Percentiles rank a stretch among this genome's conserved stretches.
Evolutionary conservation across 2,329 filamentous ascomycete species (phyloP).

Genomic region (Berkeleyomyces rouxiae): DNA sequence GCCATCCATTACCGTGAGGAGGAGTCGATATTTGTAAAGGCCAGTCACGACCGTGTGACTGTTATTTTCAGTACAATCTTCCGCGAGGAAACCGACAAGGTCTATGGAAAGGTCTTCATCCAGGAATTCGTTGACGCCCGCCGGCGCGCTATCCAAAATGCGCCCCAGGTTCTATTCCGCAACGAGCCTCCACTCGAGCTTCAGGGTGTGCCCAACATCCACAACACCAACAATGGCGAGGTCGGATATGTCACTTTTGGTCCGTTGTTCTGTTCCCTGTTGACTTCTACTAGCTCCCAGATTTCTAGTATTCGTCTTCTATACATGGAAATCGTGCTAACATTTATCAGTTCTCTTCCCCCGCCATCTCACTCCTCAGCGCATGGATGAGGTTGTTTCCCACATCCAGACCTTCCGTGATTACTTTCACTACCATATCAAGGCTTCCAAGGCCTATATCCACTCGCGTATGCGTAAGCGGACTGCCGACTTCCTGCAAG

Average conservation of each 20-base stretch:
- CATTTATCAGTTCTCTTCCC: constrained; percentile 65
- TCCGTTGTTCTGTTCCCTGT: constrained; percentile 26
- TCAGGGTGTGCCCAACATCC: constrained; percentile 70
- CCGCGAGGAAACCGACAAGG: constrained; percentile 89
- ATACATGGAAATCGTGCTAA: not conserved
- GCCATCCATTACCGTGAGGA: constrained; percentile 97
- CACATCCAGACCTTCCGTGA: constrained; percentile 99
- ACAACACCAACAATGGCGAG: constrained; percentile 59
- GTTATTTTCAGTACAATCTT: constrained; percentile 99
- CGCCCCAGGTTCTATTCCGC: constrained; percentile 89
- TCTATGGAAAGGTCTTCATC: constrained; percentile 96
- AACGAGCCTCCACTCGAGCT: constrained; percentile 89
- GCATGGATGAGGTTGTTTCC: constrained; percentile 88
- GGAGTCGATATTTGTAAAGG: constrained; percentile 97
- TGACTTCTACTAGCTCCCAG: not conserved
- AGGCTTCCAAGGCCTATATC: constrained; percentile 97
- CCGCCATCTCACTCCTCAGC: constrained; percentile 76
- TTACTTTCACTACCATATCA: constrained; percentile 99
- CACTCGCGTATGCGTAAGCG: constrained; percentile 95
- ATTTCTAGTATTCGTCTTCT: not conserved
- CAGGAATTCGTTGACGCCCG: constrained; percentile 97
- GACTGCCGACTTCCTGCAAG: constrained; percentile 95
- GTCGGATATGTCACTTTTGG: constrained; percentile 97
- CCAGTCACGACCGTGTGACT: constrained; percentile 89
- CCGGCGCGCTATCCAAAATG: constrained; percentile 90